Base-by-base conservation (phyloP, 2,329 filamentous ascomycete species). In the Orbilia brochopaga region DNA sequence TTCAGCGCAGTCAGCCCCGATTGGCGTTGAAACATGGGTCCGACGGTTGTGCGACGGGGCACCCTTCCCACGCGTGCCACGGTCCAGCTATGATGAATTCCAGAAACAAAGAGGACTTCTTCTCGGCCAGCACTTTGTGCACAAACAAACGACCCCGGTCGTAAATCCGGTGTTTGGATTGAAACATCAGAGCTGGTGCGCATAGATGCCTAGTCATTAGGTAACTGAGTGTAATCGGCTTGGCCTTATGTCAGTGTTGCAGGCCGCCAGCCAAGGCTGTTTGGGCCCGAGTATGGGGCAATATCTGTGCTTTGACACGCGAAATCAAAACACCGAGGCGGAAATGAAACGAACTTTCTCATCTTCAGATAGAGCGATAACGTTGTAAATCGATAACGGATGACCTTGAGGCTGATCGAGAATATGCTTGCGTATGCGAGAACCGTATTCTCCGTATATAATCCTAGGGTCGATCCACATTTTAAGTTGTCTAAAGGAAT, bases 11-110 rank as follows among this genome's bases (percentile, higher is more conserved):
- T n/a, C 40, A 13, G 21, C 11, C 24, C 21, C 17, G 35, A 42
- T 21, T 27, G 27, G 27, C 15, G 11, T 51, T 70, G 66, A 70
- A 70, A 70, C 66, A 40, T 52, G 48, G 59, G 37, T 70, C 60
- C 57, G 66, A 70, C 66, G 59, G 48, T 70, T 70, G 46, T 70
- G 66, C 37, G 62, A 70, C 66, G 58, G 46, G 54, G 46, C 32
- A 13, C 27, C 8, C 27, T 32, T 32, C 3, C 8, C 27, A 61
- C 64, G 57, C 56, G 56, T 23, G 37, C 15, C 24, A 19, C 27
- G 24, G 44, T 42, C 44, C 44, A 51, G 57, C 24, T 40, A 27
- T 46, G 15, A 40, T 48, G 4, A 44, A n/a, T n/a, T 15, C 57
- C 35, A 13, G 35, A 8, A 13, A 30, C 35, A 21, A 35, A 2